phyloP scores from a whole-genome alignment of 441 rosid genomes.

The Mallotus japonicus region DNA sequence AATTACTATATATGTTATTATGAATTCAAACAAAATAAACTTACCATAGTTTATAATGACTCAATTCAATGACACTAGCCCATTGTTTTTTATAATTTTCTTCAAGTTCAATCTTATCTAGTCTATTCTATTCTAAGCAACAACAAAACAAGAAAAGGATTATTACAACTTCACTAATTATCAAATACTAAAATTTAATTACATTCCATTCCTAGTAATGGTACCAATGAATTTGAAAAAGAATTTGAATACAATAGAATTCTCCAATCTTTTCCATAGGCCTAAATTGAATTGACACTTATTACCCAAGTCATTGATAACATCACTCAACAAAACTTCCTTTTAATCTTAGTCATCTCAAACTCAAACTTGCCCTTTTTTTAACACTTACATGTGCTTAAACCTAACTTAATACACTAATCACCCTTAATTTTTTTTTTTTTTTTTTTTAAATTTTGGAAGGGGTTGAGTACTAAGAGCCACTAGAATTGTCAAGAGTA shows the following conservation, averaged over 20 bases:
- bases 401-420: background rate
- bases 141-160: background rate
- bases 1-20: too few species aligned
- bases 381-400: background rate
- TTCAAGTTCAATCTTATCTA: background rate
- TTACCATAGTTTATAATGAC: too few species aligned
- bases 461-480: background rate
- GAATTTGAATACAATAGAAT: conserved; percentile 9
- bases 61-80: too few species aligned
- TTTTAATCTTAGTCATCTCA: conserved; percentile 14
- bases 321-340: conserved; percentile 12
- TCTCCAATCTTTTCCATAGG: background rate
- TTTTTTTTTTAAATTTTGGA: too few species aligned
- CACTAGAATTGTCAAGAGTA: conserved; percentile 12
- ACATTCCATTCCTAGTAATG: conserved; percentile 1
- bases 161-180: background rate
- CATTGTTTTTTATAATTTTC: too few species aligned
- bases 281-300: background rate
- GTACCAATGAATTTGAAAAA: background rate
- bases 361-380: background rate
- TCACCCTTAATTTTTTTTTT: too few species aligned
- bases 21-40: too few species aligned
- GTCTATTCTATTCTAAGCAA: background rate
- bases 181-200: background rate
- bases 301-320: conserved; percentile 1